These are phyloP conservation scores for Ophiosphaerella herpotricha DNA, from an alignment of 2,329 filamentous ascomycete genomes.

Conservation along the genomic window DNA sequence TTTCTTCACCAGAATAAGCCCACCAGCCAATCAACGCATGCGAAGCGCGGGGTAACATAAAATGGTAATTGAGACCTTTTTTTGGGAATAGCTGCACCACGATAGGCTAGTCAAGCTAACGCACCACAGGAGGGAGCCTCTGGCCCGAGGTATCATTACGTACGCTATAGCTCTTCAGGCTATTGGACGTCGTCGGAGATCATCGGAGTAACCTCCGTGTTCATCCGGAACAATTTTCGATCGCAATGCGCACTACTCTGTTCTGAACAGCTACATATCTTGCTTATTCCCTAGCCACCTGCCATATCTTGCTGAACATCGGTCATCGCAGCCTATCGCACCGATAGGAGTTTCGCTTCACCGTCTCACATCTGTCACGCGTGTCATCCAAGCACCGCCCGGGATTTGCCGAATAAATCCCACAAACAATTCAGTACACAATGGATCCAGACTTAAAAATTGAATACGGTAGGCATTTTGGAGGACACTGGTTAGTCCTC, in stretches of 20 bases:
- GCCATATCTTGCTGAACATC: neutral
- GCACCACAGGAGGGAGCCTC: neutral
- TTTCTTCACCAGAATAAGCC: no score
- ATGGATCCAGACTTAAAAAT: slow-evolving; percentile 26
- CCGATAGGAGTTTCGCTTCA: neutral
- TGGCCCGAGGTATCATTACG: slow-evolving; percentile 12
- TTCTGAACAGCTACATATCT: neutral
- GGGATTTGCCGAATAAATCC: neutral
- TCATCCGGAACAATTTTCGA: slow-evolving; percentile 15
- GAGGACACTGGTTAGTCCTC: slow-evolving; percentile 10
- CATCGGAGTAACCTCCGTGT: slow-evolving; percentile 16
- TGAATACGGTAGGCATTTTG: slow-evolving; percentile 18
- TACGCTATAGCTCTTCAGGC: slow-evolving; percentile 8
- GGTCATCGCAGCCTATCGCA: neutral
- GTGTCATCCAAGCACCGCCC: neutral
- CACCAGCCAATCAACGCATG: no score
- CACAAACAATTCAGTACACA: slow-evolving; percentile 3
- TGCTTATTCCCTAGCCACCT: neutral
- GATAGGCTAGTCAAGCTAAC: slow-evolving; percentile 5
- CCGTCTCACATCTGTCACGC: slow-evolving; percentile 3
- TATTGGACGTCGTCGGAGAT: slow-evolving; percentile 17
- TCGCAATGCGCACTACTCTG: neutral
- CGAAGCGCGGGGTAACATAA: no score
- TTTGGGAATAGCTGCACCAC: neutral
- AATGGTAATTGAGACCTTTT: no score